Evolutionary conservation across 2,329 filamentous ascomycete species (phyloP).

Genomic region (Colletotrichum nymphaeae): DNA sequence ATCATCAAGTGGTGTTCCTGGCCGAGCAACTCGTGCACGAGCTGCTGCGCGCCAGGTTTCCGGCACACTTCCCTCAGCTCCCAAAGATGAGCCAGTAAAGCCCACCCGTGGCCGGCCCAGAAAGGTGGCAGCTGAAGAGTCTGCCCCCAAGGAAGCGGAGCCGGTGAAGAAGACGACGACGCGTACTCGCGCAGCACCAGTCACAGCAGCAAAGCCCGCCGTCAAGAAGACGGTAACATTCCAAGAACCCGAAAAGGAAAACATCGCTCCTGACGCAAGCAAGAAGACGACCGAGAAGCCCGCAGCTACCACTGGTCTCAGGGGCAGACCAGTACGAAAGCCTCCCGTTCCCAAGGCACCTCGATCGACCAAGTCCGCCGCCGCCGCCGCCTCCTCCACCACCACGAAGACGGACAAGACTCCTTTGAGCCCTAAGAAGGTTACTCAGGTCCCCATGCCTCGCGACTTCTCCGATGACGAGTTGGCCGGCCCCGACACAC

Average conservation of each 20-base stretch:
- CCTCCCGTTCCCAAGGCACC: constrained; percentile 45
- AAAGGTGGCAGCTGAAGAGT: constrained; percentile 45
- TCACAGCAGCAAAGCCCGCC: constrained; percentile 53
- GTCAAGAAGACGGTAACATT: constrained; percentile 73
- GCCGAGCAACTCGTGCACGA: constrained; percentile 45
- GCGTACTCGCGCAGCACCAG: constrained; percentile 41
- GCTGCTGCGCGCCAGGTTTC: constrained; percentile 42
- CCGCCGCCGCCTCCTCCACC: constrained; percentile 38
- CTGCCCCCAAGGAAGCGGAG: constrained; percentile 41
- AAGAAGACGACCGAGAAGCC: constrained; percentile 45
- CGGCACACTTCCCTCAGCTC: constrained; percentile 37
- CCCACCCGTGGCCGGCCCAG: constrained; percentile 57
- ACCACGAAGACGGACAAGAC: constrained; percentile 53
- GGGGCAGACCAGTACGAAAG: constrained; percentile 59
- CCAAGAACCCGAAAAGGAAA: constrained; percentile 74
- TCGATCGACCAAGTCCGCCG: constrained; percentile 42
- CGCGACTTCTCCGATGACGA: constrained; percentile 70
- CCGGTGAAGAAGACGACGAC: constrained; percentile 39
- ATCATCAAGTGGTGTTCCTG: constrained; percentile 32
- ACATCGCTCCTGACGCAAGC: constrained; percentile 58
- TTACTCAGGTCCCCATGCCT: constrained; percentile 64
- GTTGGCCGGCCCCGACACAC: constrained; percentile 63
- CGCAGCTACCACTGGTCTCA: constrained; percentile 48
- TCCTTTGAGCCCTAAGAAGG: constrained; percentile 74
- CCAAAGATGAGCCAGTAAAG: constrained; percentile 43